Evolutionary conservation across 768 basidiomycete species (phyloP), one percentile per base, ranked within the genome.

Genomic region (Boletus coccyginus): DNA sequence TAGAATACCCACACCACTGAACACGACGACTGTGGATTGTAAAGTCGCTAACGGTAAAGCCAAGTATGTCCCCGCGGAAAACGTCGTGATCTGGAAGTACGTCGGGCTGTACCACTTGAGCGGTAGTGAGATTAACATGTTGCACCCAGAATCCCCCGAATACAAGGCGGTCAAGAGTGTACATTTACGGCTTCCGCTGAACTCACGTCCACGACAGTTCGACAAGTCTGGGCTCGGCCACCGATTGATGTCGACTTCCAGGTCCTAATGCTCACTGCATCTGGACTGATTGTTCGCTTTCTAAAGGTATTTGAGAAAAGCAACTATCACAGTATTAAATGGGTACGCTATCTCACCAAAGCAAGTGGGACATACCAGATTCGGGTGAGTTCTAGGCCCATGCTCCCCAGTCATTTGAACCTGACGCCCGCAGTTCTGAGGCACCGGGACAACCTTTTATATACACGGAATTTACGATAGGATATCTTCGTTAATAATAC

Each of bases 171-270:
- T 6, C 86, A 92, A 61, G 97, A 99, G 73, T 83, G 85, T 61
- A 92, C 92, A 0, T 82, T 98, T 53, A 83, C 83, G 3, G 97
- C 86, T 1, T 84, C 86, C 10, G 96, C 94, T 7, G 81, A 82
- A 35, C 76, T 98, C 58, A 92, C 95, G 2, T 84, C 85, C 57
- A 96, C 94, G 33, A 99, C 97, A 0, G 82, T 85, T 56, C 87
- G 94, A 35, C 94, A 98, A 80, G 87, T 96, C 5, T 99, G 97
- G 97, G 94, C 95, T 3, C 80, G 97, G 52, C 97, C 97, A 17
- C 97, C 97, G 8, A 98, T 99, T 66, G 92, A 96, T 62, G 87
- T 98, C 60, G 97, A 99, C 72, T 99, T 99, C 75, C 94, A 95
- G 75, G 97, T 99, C 55, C 80, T 99, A 63, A 99, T 99, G 97